Base-by-base conservation (phyloP, 2,329 filamentous ascomycete genomes). In the Keithomyces neogunnii region DNA sequence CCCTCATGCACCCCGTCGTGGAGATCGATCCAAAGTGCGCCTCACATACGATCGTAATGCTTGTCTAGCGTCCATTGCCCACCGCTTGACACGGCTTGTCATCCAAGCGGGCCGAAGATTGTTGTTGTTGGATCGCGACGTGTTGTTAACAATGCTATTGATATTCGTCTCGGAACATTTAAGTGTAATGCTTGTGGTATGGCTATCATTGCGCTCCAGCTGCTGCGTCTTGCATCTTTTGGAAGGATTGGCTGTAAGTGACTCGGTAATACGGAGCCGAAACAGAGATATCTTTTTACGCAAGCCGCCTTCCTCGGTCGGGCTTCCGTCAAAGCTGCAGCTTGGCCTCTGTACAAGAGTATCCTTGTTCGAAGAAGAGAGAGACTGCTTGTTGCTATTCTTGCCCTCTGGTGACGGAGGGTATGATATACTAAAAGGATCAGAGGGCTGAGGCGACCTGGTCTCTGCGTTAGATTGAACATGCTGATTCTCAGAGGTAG, bases 391-490 rank as follows among this genome's bases (percentile, higher is more conserved):
- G 7, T 47, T 52, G 45, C 40, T 54, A 40, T 57, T 52, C 4
- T 43, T 53, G 45, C 51, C 47, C 4, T 51, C 51, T 9, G 55
- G 51, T 2, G 62, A 60, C 3, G 59, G 58, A 5, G 66, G 66
- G 50, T 65, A 67, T 10, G 60, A 51, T 49, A 70, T 64, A 43
- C 66, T 66, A 49, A 69, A 68, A 40, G 66, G 66, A 30, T 69
- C 64, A 10, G 66, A 66, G 28, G 57, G 47, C 38, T 57, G 57
- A 5, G 56, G 53, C 2, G 59, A 61, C 36, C 48, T 51, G 13
- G 57, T 50, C n/a, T 33, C 40, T 10, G 38, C 40, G 51, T 52
- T 40, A 51, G 31, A 13, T 32, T 51, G 35, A 51, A 47, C 3
- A 45, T 32, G 50, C 50, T 51, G 13, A 54, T 53, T 33, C 52